These are phyloP conservation scores for Aspergillus mulundensis DNA, from an alignment of 495 filamentous ascomycete species.

Conservation along the genomic window DNA sequence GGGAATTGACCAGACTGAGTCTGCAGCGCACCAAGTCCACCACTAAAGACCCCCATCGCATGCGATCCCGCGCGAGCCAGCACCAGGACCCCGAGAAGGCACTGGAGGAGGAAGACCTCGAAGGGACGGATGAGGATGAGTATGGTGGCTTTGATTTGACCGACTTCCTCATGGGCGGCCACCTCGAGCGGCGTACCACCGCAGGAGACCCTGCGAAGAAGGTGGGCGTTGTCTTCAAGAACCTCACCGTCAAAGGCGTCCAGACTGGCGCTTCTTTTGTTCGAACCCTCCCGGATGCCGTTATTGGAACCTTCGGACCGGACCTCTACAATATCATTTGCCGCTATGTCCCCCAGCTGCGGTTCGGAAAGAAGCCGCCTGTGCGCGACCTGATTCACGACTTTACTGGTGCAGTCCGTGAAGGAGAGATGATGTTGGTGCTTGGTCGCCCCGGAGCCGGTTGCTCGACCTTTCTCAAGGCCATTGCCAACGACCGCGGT, in stretches of 20 bases:
- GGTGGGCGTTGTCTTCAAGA: slow-evolving; percentile 78
- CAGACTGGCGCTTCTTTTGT: slow-evolving; percentile 65
- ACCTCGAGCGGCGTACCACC: slow-evolving; percentile 72
- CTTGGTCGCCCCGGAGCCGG: slow-evolving; percentile 76
- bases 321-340: slow-evolving; percentile 71
- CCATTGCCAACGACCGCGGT: slow-evolving; percentile 66
- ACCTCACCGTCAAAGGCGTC: slow-evolving; percentile 71
- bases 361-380: slow-evolving; percentile 45
- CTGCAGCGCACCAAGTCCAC: slow-evolving; percentile 43
- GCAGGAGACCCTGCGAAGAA: slow-evolving; percentile 69
- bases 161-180: slow-evolving; percentile 72
- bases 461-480: slow-evolving; percentile 76
- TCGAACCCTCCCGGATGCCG: slow-evolving; percentile 69
- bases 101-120: slow-evolving; percentile 23
- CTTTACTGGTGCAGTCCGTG: slow-evolving; percentile 72
- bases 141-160: slow-evolving; percentile 65
- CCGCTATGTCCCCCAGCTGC: slow-evolving; percentile 60
- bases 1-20: slow-evolving; percentile 59
- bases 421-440: slow-evolving; percentile 83
- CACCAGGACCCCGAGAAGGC: slow-evolving; percentile 35
- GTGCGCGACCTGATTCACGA: slow-evolving; percentile 65
- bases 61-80: slow-evolving; percentile 28
- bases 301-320: slow-evolving; percentile 80
- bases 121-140: slow-evolving; percentile 31
- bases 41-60: slow-evolving; percentile 22